Base-by-base conservation (phyloP, 2,329 filamentous ascomycete genomes). In the Immersiporthe knoxdaviesiana region DNA sequence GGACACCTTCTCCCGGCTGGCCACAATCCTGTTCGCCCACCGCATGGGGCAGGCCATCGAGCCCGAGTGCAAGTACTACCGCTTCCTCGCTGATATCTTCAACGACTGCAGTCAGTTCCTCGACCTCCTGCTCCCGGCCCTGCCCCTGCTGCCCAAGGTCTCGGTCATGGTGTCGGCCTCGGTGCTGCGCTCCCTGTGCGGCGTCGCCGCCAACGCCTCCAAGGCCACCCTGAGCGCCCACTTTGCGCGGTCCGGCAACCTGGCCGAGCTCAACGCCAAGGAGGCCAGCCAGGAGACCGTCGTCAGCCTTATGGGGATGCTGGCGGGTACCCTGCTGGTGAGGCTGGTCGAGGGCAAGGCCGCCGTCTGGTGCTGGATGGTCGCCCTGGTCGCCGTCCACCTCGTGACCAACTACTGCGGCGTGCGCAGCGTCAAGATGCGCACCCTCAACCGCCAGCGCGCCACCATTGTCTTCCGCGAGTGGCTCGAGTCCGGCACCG, bases 271-370 rank as follows among this genome's bases (percentile, higher is more conserved):
- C 68, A 98, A 97, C 80, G 94, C 95, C 68, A 90, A 97, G 86
- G 95, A 98, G 78, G 94, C 94, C 16, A 97, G 92, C 73, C 96
- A 98, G 81, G 96, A 98, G 80, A 98, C 95, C 0, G 89, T 97
- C 27, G 92, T 99, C 68, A 95, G 93, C 2, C 84, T 98, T 35
- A 72, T 97, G 44, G 96, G 96, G 2, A 94, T 98, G 87, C 84
- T 97, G 65, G 88, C 87, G 18, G 96, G 96, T 0, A 96, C 91
- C 62, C 70, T 97, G 2, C 89, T 97, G 18, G 92, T 98, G 24
- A 91, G 91, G 44, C 83, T 87, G 72, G 88, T 97, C 30, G 88
- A 91, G 65, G 88, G 90, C 63, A 88, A 90, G 68, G 78, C 84
- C 18, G 88, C 90, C 12, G 97, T 96, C 50, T 94, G 93, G 88